These are phyloP conservation scores for Xylariomycetidae sp. DNA, from an alignment of 2,329 filamentous ascomycete genomes.

Conservation along the genomic window DNA sequence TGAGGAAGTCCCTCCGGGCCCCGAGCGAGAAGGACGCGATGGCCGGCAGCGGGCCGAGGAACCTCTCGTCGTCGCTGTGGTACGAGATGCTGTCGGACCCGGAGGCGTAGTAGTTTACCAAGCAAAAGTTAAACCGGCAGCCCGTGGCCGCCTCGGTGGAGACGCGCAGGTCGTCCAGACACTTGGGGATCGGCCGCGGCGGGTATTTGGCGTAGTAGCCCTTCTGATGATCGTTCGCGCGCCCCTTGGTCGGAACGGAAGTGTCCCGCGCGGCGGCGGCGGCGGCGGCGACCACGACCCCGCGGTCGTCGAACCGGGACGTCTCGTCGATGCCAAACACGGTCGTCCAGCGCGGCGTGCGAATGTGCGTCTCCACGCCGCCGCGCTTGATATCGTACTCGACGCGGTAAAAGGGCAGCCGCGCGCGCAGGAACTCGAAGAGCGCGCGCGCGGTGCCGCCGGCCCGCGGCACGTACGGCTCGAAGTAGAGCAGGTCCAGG, in stretches of 20 bases:
- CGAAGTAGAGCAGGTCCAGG: constrained; percentile 70
- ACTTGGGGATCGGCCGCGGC: constrained; percentile 67
- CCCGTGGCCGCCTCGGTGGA: constrained; percentile 62
- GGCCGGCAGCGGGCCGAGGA: constrained; percentile 63
- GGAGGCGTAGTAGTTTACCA: constrained; percentile 80
- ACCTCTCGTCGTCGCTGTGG: constrained; percentile 76
- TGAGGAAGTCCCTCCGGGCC: constrained; percentile 66
- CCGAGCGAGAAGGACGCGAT: constrained; percentile 75
- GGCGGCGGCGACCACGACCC: constrained; percentile 38
- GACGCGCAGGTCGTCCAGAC: constrained; percentile 58
- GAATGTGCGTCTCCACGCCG: constrained; percentile 56
- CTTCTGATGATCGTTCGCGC: constrained; percentile 48
- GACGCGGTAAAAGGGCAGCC: constrained; percentile 72
- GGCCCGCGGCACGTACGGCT: constrained; percentile 62
- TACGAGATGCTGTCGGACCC: constrained; percentile 74
- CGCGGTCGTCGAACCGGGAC: constrained; percentile 48
- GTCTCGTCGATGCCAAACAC: constrained; percentile 60
- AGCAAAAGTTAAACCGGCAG: constrained; percentile 70
- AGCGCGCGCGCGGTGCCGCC: constrained; percentile 53
- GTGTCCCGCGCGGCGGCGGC: constrained; percentile 20
- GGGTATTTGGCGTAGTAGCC: constrained; percentile 47
- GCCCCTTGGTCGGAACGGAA: constrained; percentile 32
- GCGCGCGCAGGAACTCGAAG: constrained; percentile 66
- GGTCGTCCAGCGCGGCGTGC: constrained; percentile 55
- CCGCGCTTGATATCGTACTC: constrained; percentile 68